Base-by-base conservation (phyloP, 805 yeast species). In the Limtongozyma cylindracea region DNA sequence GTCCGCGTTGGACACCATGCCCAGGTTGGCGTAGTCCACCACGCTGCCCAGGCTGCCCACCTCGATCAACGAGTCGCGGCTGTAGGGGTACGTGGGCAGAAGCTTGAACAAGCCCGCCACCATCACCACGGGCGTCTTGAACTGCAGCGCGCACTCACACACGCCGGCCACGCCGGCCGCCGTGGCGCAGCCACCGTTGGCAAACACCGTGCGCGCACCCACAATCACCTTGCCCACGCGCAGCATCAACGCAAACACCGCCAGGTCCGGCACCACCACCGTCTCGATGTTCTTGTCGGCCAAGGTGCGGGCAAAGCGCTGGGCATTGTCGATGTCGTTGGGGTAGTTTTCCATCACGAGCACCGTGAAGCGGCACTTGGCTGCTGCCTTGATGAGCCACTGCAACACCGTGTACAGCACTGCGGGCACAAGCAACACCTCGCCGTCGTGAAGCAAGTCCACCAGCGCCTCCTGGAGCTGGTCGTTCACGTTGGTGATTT, bases 211-310 rank as follows among this genome's bases (percentile, higher is more conserved):
- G 28, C 74, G 61, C 4, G 96, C 72, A 18, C 96, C 95, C 24
- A 91, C 62, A 27, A 88, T 65, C 15, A 88, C 98, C 42, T 91
- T 91, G 20, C 95, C 94, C 4, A 88, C 96, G 31, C 94, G 56
- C 18, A 94, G 74, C 96, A 88, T 88, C 21, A 88, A 78, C 0
- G 98, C 95, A 44, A 71, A 78, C 0, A 72, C 80, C 13, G 91
- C 72, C 4, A 91, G 61, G 39, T 88, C 99, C 2, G 98, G 95
- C 17, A 88, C 73, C 24, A 88, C 61, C 2, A 82, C 73, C 2
- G 94, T 70, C 29, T 80, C 91, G 20, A 88, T 77, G 23, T 82
- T 76, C 25, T 84, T 78, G 25, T 66, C 71, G 1, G 91, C 71
- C 29, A 88, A 56, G 25, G 60, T 62, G 34, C 65, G 63, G 12